Evolutionary conservation across 345 rosid species (phyloP).

Genomic region (sweet orange (Citrus sinensis)): DNA sequence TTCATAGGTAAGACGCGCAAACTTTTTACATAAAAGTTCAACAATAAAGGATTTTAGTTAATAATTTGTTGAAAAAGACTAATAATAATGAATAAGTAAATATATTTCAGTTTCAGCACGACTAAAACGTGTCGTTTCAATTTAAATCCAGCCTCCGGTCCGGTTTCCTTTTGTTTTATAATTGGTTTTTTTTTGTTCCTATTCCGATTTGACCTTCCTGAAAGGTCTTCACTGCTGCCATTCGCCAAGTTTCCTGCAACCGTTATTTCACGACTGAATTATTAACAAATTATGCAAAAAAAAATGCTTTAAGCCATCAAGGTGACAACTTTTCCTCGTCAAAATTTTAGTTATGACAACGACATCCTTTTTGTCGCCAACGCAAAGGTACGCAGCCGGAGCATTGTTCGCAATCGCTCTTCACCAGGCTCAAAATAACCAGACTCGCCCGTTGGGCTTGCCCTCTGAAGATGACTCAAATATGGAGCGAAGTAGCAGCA

Average conservation of each 20-base stretch:
- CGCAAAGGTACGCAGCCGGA: slow-evolving; percentile 77
- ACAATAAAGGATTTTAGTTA: too few species aligned
- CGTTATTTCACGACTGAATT: background rate
- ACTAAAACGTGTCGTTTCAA: too few species aligned
- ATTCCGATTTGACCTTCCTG: too few species aligned
- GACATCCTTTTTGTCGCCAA: slow-evolving; percentile 55
- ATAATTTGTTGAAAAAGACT: too few species aligned
- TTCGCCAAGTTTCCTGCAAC: background rate
- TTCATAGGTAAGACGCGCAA: too few species aligned
- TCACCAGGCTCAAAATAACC: slow-evolving; percentile 89
- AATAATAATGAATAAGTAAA: too few species aligned
- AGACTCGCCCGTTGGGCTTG: slow-evolving; percentile 61
- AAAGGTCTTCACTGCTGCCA: background rate
- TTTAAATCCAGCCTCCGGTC: too few species aligned
- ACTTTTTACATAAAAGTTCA: too few species aligned
- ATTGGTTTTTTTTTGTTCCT: too few species aligned
- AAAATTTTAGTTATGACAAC: slow-evolving; percentile 8
- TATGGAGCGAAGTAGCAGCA: slow-evolving; percentile 47
- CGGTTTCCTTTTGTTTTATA: too few species aligned
- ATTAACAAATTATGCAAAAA: background rate
- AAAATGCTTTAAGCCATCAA: too few species aligned
- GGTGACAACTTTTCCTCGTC: background rate
- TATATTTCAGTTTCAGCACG: too few species aligned
- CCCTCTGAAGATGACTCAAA: slow-evolving; percentile 26
- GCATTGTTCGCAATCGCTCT: slow-evolving; percentile 78